Base-by-base conservation (phyloP, 768 basidiomycete genomes). In the Lentinula lateritia region DNA sequence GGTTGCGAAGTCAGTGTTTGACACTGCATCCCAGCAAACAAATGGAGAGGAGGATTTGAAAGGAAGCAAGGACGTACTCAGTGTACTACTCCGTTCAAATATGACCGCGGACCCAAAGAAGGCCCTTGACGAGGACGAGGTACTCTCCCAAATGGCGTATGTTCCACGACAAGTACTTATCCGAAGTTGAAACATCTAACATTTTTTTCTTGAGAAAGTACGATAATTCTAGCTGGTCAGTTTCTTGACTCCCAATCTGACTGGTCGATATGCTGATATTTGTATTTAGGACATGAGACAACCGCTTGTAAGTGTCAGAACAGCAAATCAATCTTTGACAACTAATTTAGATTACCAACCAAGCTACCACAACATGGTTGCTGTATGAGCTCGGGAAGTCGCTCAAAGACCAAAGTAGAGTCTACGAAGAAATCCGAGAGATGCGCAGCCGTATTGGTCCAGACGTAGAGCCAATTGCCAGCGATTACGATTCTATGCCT, bases 371-470 rank as follows among this genome's bases (percentile, higher is more conserved):
- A 0, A 76, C 76, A 54, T 92, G 86, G 85, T 76, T 80, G 5
- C 71, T 91, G 8, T 75, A 86, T 56, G 84, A 87, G 63, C 77
- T 93, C 36, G 80, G 86, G 6, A 79, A 76, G 42, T 74, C 84
- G 63, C 83, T 82, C 0, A 75, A 82, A 9, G 70, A 84, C 6
- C 90, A 93, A 71, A 74, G 72, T 2, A 78, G 76, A 62, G 79
- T 93, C 36, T 82, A 90, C 18, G 68, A 73, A 0, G 91, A 92
- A 72, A 79, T 88, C 38, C 45, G 69, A 72, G 50, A 56, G 18
- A 34, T 56, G 56, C 48, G 54, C 66, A 57, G n/a, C 2, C 59
- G 53, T n/a, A 60, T 65, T 41, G 65, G 64, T 16, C 63, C 63
- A 4, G 61, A 64, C 13, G 39, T 39, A 2, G 36, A 63, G 8